Conservation (phyloP, 2,329 filamentous ascomycete species). For the Aureobasidium vineae region DNA sequence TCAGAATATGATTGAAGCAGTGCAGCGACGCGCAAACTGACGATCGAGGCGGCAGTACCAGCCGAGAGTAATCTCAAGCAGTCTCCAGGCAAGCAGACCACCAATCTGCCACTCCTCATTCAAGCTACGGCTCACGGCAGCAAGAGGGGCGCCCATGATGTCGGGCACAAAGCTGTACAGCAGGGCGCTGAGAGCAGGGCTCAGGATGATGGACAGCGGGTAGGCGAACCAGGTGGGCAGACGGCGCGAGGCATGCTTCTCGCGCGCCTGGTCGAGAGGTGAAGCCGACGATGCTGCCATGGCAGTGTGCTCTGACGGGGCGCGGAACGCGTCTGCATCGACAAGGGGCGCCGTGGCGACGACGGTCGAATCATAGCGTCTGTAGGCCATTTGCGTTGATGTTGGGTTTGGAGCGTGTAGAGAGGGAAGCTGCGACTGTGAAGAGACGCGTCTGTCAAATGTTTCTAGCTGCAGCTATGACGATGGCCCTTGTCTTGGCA, state of each 20-base stretch:
- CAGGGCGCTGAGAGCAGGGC: constrained; percentile 61
- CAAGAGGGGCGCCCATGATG: constrained; percentile 64
- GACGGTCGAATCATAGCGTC: constrained; percentile 18
- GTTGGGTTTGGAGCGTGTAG: not conserved
- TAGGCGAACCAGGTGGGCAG: constrained; percentile 38
- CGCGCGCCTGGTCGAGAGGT: not conserved
- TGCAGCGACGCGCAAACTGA: constrained; percentile 40
- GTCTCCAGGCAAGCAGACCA: constrained; percentile 56
- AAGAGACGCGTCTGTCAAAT: constrained; percentile 1
- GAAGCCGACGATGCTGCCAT: constrained; percentile 7
- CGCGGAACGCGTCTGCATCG: constrained; percentile 8
- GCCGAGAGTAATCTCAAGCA: constrained; percentile 64
- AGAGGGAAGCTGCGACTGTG: not conserved
- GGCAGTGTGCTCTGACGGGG: not conserved
- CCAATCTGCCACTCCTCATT: constrained; percentile 63
- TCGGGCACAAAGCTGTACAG: constrained; percentile 63
- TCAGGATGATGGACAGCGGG: constrained; percentile 50
- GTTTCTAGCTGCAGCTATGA: not conserved
- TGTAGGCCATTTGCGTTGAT: constrained; percentile 14
- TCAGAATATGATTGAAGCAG: not conserved
- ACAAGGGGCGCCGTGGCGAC: constrained; percentile 11
- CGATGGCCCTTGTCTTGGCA: not conserved
- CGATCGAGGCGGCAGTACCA: constrained; percentile 76
- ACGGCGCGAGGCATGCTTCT: constrained; percentile 4
- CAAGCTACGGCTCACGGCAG: constrained; percentile 62